A percentile compares a stretch with the other conserved stretches of the same genome.
These are phyloP conservation scores for Jackrogersella multiformis DNA, from an alignment of 495 filamentous ascomycete species.

Conservation along the genomic window DNA sequence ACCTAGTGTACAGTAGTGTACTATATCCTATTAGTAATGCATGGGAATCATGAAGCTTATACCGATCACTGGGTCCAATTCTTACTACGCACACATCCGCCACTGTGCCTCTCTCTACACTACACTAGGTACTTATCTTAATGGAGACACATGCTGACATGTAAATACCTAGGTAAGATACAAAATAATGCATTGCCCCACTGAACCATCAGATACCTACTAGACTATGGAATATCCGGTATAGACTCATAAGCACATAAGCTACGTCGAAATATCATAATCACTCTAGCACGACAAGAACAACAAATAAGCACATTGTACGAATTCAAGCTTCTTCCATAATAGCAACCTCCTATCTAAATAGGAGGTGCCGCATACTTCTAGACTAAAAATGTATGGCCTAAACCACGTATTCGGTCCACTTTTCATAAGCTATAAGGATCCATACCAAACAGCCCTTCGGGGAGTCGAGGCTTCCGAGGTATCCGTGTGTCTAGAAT, in stretches of 20 bases:
- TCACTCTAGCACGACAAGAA: not conserved
- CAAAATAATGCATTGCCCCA: no score
- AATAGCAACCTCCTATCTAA: not conserved
- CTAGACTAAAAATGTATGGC: not conserved
- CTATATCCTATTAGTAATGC: not conserved
- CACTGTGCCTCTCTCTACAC: not conserved
- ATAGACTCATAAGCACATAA: not conserved
- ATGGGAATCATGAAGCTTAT: not conserved
- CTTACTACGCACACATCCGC: conserved; percentile 1
- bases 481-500: not conserved
- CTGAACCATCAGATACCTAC: not conserved
- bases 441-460: not conserved
- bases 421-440: not conserved
- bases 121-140: not conserved
- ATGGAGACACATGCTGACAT: not conserved
- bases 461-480: not conserved
- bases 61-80: not conserved
- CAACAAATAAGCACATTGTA: not conserved
- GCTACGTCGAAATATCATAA: not conserved
- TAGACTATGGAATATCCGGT: not conserved
- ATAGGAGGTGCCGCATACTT: not conserved
- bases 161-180: not conserved
- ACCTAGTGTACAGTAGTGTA: no score
- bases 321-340: not conserved
- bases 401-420: not conserved